Evolutionary conservation across 83 land plant species (phyloP).

Genomic region (Larix sibirica): DNA sequence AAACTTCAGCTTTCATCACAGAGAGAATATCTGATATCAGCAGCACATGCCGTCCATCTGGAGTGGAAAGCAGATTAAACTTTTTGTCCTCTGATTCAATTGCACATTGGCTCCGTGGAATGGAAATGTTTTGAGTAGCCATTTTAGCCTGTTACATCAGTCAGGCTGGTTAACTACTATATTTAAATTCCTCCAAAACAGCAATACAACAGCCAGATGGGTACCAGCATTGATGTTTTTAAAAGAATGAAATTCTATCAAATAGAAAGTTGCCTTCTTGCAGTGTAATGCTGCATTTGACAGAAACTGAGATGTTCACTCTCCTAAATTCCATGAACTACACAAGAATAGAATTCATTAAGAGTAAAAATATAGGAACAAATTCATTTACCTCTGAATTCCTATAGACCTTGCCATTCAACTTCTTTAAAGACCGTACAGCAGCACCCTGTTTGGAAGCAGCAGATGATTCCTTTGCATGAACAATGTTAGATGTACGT

Average conservation of each 20-base stretch:
- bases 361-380: not conserved
- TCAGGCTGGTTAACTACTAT: not conserved
- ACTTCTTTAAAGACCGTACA: not conserved
- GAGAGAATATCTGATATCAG: conserved; percentile 6
- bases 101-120: not conserved
- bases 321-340: not conserved
- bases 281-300: too few species aligned
- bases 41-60: conserved; percentile 1
- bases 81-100: not conserved
- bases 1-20: not conserved
- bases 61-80: not conserved
- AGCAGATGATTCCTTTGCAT: not conserved
- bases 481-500: not conserved
- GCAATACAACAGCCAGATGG: not conserved
- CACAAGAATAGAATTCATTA: not conserved
- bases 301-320: not conserved
- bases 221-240: not conserved
- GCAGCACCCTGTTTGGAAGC: not conserved
- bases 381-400: conserved; percentile 6
- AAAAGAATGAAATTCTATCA: not conserved
- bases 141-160: not conserved
- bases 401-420: conserved; percentile 1
- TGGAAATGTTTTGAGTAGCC: not conserved
- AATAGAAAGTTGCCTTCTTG: too few species aligned
- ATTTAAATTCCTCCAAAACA: too few species aligned